These are phyloP conservation scores for Tylopilus felleus DNA, from an alignment of 768 basidiomycete species.

Conservation along the genomic window DNA sequence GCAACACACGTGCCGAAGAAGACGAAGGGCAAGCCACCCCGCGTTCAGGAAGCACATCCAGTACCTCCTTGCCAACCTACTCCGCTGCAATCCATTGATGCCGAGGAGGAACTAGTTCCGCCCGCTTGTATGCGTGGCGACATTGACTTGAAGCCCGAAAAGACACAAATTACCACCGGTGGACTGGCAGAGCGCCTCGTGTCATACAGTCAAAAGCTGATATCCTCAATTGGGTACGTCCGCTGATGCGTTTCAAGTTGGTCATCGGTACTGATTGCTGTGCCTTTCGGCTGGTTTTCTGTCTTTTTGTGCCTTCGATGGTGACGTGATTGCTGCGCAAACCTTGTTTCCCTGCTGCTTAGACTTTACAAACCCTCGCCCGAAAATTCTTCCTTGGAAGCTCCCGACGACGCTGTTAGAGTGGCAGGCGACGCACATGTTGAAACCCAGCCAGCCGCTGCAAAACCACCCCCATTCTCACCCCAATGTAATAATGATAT, in stretches of 20 bases:
- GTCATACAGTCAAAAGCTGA: slow-evolving; percentile 46
- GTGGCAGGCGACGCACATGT: neutral
- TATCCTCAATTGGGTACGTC: slow-evolving; percentile 45
- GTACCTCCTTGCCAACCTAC: slow-evolving; percentile 1
- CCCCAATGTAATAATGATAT: neutral
- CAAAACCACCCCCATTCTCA: neutral
- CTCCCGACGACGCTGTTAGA: slow-evolving; percentile 9
- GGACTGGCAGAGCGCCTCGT: slow-evolving; percentile 48
- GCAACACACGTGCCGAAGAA: slow-evolving; percentile 21
- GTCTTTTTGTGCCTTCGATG: slow-evolving; percentile 18
- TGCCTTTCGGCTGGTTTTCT: slow-evolving; percentile 21
- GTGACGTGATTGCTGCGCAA: slow-evolving; percentile 25
- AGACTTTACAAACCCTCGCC: slow-evolving; percentile 30
- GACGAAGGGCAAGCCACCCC: slow-evolving; percentile 13
- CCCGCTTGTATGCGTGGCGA: slow-evolving; percentile 26
- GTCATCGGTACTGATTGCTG: slow-evolving; percentile 25
- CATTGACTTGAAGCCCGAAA: slow-evolving; percentile 26
- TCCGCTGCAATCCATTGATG: slow-evolving; percentile 13
- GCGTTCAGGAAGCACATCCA: slow-evolving; percentile 11
- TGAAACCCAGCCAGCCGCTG: slow-evolving; percentile 6
- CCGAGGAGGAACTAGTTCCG: slow-evolving; percentile 16
- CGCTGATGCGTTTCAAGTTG: slow-evolving; percentile 20
- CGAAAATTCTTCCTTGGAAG: slow-evolving; percentile 15
- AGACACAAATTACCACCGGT: slow-evolving; percentile 18
- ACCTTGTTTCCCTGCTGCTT: slow-evolving; percentile 22